A percentile compares a stretch with the other conserved stretches of the same genome.
Evolutionary conservation across 164 flowering plant genomes (phyloP).

Genomic region (Annona cherimola): DNA sequence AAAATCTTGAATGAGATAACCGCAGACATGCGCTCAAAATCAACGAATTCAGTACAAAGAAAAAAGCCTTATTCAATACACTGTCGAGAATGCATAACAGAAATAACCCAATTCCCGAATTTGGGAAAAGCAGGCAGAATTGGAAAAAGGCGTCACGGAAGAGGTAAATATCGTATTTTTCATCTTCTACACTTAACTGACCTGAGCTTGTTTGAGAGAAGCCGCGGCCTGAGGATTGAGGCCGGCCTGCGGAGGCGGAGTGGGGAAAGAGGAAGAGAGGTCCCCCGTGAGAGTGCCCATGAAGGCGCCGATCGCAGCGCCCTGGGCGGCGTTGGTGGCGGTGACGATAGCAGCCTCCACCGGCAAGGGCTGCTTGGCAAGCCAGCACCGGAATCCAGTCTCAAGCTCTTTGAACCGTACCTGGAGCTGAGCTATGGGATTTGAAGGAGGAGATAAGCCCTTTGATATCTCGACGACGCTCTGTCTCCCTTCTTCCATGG

Average conservation of each 20-base stretch:
- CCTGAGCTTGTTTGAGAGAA: conserved; percentile 89
- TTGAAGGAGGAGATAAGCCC: conserved; percentile 20
- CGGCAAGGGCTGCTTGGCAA: conserved; percentile 70
- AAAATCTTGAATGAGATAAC: too few relatives aligned
- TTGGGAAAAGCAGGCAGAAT: too few relatives aligned
- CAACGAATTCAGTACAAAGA: too few relatives aligned
- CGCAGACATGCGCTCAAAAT: too few relatives aligned
- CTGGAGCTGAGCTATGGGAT: conserved; percentile 59
- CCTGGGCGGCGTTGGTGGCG: conserved; percentile 64
- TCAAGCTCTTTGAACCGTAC: conserved; percentile 57
- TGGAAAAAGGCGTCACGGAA: too few relatives aligned
- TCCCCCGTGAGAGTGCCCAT: conserved; percentile 79
- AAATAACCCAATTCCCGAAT: too few relatives aligned
- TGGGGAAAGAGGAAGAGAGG: conserved; percentile 34
- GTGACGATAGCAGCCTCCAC: conserved; percentile 88
- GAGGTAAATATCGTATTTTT: too few relatives aligned
- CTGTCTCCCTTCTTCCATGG: conserved; percentile 10
- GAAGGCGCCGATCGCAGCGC: conserved; percentile 80
- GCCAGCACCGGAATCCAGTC: conserved; percentile 49
- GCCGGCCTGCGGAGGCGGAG: conserved; percentile 48
- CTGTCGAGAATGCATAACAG: too few relatives aligned
- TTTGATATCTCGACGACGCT: conserved; percentile 19
- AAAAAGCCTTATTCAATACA: too few relatives aligned
- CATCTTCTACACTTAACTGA: conserved; percentile 9
- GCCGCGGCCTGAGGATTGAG: conserved; percentile 77